These are phyloP conservation scores for Metschnikowia noctiluminum DNA, from an alignment of 805 yeast species.

Conservation along the genomic window DNA sequence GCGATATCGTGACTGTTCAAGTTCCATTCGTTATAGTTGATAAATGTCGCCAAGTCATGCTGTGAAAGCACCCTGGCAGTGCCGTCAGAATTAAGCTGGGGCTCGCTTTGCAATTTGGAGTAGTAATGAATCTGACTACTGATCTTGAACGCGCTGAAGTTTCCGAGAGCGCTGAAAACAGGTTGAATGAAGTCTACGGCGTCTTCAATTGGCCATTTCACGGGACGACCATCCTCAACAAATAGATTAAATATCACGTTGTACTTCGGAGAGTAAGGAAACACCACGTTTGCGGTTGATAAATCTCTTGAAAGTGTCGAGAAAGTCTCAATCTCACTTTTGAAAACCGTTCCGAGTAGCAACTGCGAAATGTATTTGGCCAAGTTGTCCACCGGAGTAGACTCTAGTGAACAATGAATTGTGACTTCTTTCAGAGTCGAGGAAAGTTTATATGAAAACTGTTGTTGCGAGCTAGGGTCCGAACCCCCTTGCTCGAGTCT, in stretches of 20 bases:
- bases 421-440: conserved; percentile 35
- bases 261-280: conserved; percentile 60
- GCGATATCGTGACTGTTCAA: conserved; percentile 53
- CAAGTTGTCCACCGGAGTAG: conserved; percentile 28
- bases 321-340: conserved; percentile 28
- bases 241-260: conserved; percentile 76
- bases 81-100: conserved; percentile 21
- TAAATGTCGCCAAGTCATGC: conserved; percentile 65
- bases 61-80: conserved; percentile 38
- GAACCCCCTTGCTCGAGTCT: conserved; percentile 18
- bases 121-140: conserved; percentile 78
- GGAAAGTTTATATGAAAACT: conserved; percentile 26
- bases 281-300: conserved; percentile 27
- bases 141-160: conserved; percentile 66
- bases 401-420: too few species aligned
- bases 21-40: conserved; percentile 86
- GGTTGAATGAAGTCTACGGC: conserved; percentile 55
- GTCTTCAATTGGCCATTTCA: conserved; percentile 70
- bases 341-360: conserved; percentile 39
- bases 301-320: background rate
- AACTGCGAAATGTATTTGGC: conserved; percentile 35
- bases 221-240: conserved; percentile 62
- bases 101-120: conserved; percentile 37
- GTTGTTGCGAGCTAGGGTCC: background rate
- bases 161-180: conserved; percentile 48